Percentiles rank a stretch among this genome's conserved stretches.
Evolutionary conservation across 768 basidiomycete genomes (phyloP).

Genomic region (Cystobasidiopsis lactophilus): DNA sequence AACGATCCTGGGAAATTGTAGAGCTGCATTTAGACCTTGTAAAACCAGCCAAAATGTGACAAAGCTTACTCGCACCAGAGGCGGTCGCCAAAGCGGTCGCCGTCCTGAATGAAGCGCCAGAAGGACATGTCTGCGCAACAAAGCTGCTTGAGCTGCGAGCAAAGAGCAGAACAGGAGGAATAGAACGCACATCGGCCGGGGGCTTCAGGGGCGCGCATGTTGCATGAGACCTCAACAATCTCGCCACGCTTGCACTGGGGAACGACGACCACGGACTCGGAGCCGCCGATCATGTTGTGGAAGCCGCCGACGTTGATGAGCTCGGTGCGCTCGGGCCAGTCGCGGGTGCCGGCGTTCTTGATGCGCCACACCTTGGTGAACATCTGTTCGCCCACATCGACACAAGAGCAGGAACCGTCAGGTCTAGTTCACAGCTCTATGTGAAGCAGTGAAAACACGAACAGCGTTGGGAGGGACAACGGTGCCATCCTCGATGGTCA

Average conservation of each 20-base stretch:
- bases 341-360: neutral
- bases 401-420: neutral
- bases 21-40: neutral
- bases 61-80: neutral
- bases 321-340: neutral
- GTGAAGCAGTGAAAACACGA: neutral
- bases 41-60: neutral
- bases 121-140: neutral
- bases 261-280: neutral
- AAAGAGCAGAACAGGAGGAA: no score
- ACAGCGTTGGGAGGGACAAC: neutral
- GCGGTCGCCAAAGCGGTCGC: neutral
- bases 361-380: conserved; percentile 3
- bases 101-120: neutral
- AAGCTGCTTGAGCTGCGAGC: neutral
- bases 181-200: neutral
- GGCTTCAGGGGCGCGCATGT: neutral
- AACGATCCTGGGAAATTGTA: neutral
- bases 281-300: no score
- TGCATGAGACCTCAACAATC: neutral
- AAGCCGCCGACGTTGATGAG: neutral
- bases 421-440: no score
- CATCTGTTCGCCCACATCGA: conserved; percentile 1
- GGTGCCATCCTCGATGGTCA: neutral
- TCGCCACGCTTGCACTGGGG: neutral